Percentiles rank a stretch among this genome's conserved stretches.
Evolutionary conservation across 2,329 filamentous ascomycete genomes (phyloP).

Genomic region (Anthostomella pinea): DNA sequence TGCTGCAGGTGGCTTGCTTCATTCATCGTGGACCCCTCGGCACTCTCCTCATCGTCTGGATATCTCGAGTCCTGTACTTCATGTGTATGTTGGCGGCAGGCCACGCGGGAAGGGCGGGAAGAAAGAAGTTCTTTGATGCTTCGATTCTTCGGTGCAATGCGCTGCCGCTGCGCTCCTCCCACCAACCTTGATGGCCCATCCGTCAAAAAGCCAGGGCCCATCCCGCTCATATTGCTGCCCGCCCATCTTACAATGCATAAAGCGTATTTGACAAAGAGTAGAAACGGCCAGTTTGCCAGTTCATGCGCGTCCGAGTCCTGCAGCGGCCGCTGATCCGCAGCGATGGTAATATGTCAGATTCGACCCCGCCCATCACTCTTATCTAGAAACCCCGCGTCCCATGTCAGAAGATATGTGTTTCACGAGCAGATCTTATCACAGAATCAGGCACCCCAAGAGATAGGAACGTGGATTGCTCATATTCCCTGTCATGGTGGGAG

Average conservation of each 20-base stretch:
- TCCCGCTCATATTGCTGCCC: neutral
- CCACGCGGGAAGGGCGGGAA: slow-evolving; percentile 1
- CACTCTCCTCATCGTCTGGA: too few relatives aligned
- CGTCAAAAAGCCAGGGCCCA: neutral
- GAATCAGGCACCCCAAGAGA: too few relatives aligned
- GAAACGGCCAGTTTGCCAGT: slow-evolving; percentile 5
- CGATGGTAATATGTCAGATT: neutral
- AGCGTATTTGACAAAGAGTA: slow-evolving; percentile 1
- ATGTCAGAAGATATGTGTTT: too few relatives aligned
- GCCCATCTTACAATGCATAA: neutral
- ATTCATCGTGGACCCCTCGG: too few relatives aligned
- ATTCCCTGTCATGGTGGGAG: too few relatives aligned
- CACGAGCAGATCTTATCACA: too few relatives aligned
- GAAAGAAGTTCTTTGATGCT: slow-evolving; percentile 10
- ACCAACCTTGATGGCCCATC: too few relatives aligned
- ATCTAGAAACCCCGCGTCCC: too few relatives aligned
- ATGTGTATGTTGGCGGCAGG: neutral
- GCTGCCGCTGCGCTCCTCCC: too few relatives aligned
- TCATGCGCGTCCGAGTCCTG: slow-evolving; percentile 1
- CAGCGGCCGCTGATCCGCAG: neutral
- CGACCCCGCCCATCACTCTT: slow-evolving; percentile 1
- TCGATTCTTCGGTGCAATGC: slow-evolving; percentile 13
- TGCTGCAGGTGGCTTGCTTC: too few relatives aligned
- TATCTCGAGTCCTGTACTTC: too few relatives aligned
- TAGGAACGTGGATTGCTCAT: too few relatives aligned